Base-by-base conservation (phyloP, 2,329 filamentous ascomycete species). In the Hysterium pulicare region DNA sequence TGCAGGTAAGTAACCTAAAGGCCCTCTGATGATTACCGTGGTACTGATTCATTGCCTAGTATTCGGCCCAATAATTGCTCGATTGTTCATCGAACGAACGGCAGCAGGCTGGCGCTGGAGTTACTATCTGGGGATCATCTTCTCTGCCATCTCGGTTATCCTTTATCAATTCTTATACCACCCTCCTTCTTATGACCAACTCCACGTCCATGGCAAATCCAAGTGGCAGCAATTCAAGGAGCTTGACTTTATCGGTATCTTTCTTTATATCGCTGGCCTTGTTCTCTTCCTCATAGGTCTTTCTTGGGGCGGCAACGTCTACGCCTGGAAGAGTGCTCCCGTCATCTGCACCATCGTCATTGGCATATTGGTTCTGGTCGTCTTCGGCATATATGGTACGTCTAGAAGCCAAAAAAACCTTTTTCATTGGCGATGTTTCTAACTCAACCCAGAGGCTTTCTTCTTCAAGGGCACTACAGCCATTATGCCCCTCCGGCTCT, bases 71-170 rank as follows among this genome's bases (percentile, higher is more conserved):
- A 57, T 75, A 33, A 72, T 77, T 41, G 73, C 73, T 2, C 75
- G 73, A 1, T 54, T 49, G 3, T 54, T 66, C n/a, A 59, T 66
- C 33, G 5, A 36, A 74, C 74, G 74, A 59, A 56, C 53, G 4
- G 41, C 49, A 15, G 46, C 49, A 13, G 49, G 49, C 3, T 54
- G 53, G 53, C 24, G 75, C 31, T 76, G 73, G 71, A 68, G 60
- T 42, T 79, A 73, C 54, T 76, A 73, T 49, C 51, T 78, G 2
- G 70, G 69, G 40, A 71, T 72, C 49, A 72, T 75, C 40, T 55
- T 72, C 38, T 67, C 62, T 30, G 64, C 59, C 19, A 45, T 72
- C 15, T 59, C 70, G 10, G 48, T 72, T 5, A 53, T 64, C 3
- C 60, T 75, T 10, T 75, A 70, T 48, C 59, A 64, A 26, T 66